Evolutionary conservation across 306 rosid genomes (phyloP).

Genomic region (Quercus cerris): DNA sequence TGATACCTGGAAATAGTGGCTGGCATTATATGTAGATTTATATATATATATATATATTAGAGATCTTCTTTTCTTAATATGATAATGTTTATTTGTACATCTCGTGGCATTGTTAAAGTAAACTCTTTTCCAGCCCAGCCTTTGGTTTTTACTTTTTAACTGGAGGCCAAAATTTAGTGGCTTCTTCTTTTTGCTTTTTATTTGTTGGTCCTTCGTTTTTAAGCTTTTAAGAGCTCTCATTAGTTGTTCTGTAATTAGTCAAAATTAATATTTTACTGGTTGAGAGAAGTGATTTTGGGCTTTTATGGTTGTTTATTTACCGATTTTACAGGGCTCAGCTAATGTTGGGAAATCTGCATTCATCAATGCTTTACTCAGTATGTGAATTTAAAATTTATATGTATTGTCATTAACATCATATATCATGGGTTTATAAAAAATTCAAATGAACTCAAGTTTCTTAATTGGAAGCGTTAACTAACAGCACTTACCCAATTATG

Average conservation of each 20-base stretch:
- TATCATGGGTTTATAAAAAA: neutral
- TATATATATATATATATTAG: too few species aligned
- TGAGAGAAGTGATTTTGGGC: conserved; percentile 6
- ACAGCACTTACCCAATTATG: neutral
- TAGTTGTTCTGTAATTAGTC: neutral
- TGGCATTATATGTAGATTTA: neutral
- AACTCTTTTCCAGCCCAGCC: too few species aligned
- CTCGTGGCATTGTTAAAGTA: neutral
- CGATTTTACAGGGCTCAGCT: conserved; percentile 69
- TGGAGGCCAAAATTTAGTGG: too few species aligned
- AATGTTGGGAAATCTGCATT: conserved; percentile 99
- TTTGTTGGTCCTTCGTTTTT: neutral
- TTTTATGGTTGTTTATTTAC: conserved; percentile 12
- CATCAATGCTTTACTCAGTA: conserved; percentile 86
- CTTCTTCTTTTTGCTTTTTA: too few species aligned
- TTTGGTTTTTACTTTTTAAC: too few species aligned
- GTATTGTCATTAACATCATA: neutral
- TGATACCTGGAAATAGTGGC: neutral
- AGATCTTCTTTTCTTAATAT: neutral
- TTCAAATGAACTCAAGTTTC: neutral
- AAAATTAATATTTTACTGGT: neutral
- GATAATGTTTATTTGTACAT: neutral
- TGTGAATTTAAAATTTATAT: conserved; percentile 29
- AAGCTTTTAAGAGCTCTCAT: neutral
- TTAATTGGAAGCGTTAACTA: neutral